A percentile compares a stretch with the other conserved stretches of the same genome.
Conservation (phyloP, 2,329 filamentous ascomycete species). For the Botrytis paeoniae region DNA sequence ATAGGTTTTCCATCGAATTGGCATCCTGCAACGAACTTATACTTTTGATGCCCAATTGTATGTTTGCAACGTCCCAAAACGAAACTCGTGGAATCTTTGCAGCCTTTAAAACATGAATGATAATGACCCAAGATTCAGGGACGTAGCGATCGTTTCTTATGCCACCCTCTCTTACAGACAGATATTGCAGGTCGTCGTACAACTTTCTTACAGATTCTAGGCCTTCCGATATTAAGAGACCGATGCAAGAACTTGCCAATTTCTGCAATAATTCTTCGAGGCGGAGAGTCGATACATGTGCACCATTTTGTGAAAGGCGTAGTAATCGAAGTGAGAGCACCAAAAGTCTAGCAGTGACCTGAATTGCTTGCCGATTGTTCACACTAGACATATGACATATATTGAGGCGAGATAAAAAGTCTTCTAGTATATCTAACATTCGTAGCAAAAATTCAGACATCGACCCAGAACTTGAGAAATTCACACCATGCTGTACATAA, state of each 20-base stretch:
- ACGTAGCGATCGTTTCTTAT: slow-evolving; percentile 47
- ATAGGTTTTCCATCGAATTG: slow-evolving; percentile 52
- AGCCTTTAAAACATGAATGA: slow-evolving; percentile 53
- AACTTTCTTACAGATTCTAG: slow-evolving; percentile 44
- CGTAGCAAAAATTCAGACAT: slow-evolving; percentile 31
- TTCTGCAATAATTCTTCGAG: slow-evolving; percentile 50
- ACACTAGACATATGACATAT: background rate
- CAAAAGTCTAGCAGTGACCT: slow-evolving; percentile 28
- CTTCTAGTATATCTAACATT: slow-evolving; percentile 34
- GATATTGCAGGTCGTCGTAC: slow-evolving; percentile 49
- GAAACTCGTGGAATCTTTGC: slow-evolving; percentile 50
- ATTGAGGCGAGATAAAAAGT: slow-evolving; percentile 29
- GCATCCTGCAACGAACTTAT: slow-evolving; percentile 43
- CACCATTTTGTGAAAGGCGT: slow-evolving; percentile 41
- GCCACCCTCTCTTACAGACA: slow-evolving; percentile 49
- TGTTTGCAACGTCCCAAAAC: slow-evolving; percentile 60
- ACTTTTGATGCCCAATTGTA: slow-evolving; percentile 42
- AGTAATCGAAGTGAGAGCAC: slow-evolving; percentile 43
- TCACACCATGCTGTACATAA: slow-evolving; percentile 34
- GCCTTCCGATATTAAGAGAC: slow-evolving; percentile 44
- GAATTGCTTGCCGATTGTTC: slow-evolving; percentile 19
- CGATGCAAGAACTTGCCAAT: slow-evolving; percentile 42
- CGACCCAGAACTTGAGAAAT: slow-evolving; percentile 24
- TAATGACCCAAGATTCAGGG: slow-evolving; percentile 56
- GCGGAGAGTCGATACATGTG: slow-evolving; percentile 35